phyloP scores from a whole-genome alignment of 257 asterid genomes.

The Datura wrightii region DNA sequence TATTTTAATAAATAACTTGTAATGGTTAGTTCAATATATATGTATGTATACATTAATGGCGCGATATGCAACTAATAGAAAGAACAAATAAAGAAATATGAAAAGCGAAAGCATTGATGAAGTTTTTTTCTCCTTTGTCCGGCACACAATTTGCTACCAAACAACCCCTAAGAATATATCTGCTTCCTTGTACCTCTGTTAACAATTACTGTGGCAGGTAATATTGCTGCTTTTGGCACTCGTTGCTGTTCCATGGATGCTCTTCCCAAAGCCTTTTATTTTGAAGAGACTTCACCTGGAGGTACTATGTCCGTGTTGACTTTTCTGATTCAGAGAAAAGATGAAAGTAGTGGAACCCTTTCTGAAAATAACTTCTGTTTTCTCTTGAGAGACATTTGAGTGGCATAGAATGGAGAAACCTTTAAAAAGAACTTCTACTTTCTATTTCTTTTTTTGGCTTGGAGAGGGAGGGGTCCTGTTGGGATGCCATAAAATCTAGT shows the following conservation, averaged over 20 bases:
- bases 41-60: not conserved
- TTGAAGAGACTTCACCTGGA: constrained; percentile 74
- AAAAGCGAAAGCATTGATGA: not conserved
- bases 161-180: constrained; percentile 20
- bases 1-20: not conserved
- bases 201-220: constrained; percentile 55
- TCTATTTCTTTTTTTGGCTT: not conserved
- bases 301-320: constrained; percentile 49
- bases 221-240: constrained; percentile 73
- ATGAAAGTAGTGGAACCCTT: constrained; percentile 17
- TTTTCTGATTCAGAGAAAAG: constrained; percentile 7
- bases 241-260: constrained; percentile 98
- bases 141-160: not conserved
- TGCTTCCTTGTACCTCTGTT: constrained; percentile 30
- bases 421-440: not conserved
- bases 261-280: constrained; percentile 93
- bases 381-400: not conserved
- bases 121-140: not conserved
- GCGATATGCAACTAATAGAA: not conserved
- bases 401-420: constrained; percentile 22
- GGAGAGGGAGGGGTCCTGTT: constrained; percentile 7
- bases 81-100: not conserved
- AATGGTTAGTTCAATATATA: not conserved
- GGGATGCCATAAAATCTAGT: constrained; percentile 19
- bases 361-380: not conserved